Conservation (phyloP, 257 asterid species). For the Phtheirospermum japonicum region DNA sequence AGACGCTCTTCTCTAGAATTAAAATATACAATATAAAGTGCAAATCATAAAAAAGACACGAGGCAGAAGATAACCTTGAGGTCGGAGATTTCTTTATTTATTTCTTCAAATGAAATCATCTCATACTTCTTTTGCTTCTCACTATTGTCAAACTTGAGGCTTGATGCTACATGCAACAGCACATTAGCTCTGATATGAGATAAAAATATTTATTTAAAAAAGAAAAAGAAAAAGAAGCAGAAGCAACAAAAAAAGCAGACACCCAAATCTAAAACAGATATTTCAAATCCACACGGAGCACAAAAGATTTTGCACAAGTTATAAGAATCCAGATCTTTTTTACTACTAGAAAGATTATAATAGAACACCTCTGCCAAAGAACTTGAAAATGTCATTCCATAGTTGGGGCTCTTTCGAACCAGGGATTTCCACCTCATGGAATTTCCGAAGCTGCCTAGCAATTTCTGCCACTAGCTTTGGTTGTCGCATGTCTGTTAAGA, state of each 20-base stretch:
- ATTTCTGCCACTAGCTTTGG: constrained; percentile 80
- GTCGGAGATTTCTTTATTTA: constrained; percentile 49
- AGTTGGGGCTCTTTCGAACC: constrained; percentile 87
- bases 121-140: constrained; percentile 70
- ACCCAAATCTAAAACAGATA: constrained; percentile 6
- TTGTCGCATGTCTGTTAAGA: constrained; percentile 65
- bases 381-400: constrained; percentile 79
- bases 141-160: constrained; percentile 59
- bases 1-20: constrained; percentile 11
- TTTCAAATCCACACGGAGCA: constrained; percentile 9
- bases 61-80: constrained; percentile 65
- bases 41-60: constrained; percentile 17
- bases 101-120: constrained; percentile 68
- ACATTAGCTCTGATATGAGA: constrained; percentile 29
- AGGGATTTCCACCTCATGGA: constrained; percentile 88
- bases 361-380: constrained; percentile 54
- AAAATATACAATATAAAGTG: constrained; percentile 15
- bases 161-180: constrained; percentile 57
- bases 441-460: constrained; percentile 75
- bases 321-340: constrained; percentile 20
- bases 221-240: constrained; percentile 8
- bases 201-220: neutral
- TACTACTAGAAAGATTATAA: constrained; percentile 25
- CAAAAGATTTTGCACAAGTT: constrained; percentile 6
- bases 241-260: neutral